Percentiles rank a stretch among this genome's conserved stretches.
These are phyloP conservation scores for Hanseniaspora taiwanica DNA, from an alignment of 805 yeast genomes.

Conservation along the genomic window DNA sequence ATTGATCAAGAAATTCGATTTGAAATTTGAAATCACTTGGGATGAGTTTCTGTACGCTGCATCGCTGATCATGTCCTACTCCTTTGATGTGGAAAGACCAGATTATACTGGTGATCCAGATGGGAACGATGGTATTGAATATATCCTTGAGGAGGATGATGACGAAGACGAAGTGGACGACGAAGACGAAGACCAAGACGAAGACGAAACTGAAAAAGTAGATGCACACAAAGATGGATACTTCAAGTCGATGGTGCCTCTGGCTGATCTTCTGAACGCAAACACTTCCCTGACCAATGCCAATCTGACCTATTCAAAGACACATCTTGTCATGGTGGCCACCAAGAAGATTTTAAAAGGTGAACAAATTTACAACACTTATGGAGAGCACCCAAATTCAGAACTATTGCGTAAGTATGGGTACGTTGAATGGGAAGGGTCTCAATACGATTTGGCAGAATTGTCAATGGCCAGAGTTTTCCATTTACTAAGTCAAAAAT, in stretches of 20 bases:
- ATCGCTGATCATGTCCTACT: constrained; percentile 73
- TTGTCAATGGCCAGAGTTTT: neutral
- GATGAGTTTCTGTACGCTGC: constrained; percentile 63
- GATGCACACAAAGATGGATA: constrained; percentile 26
- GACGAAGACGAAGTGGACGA: constrained; percentile 14
- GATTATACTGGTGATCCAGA: constrained; percentile 22
- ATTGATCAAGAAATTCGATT: constrained; percentile 12
- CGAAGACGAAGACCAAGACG: constrained; percentile 25
- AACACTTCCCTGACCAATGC: constrained; percentile 73
- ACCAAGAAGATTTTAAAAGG: constrained; percentile 44
- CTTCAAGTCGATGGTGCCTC: constrained; percentile 78
- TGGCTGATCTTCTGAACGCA: constrained; percentile 85
- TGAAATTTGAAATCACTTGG: constrained; percentile 30
- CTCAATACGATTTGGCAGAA: constrained; percentile 74
- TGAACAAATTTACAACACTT: constrained; percentile 74
- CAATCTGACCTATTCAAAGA: constrained; percentile 35
- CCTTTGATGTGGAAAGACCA: constrained; percentile 62
- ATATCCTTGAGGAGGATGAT: constrained; percentile 22
- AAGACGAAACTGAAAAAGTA: constrained; percentile 23
- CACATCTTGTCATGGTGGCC: constrained; percentile 54
- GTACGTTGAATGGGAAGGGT: constrained; percentile 64
- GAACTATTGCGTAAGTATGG: constrained; percentile 87
- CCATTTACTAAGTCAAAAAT: neutral
- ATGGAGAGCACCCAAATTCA: constrained; percentile 85
- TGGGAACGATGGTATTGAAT: too few species aligned